These are phyloP conservation scores for Candida ipomoeae DNA, from an alignment of 805 yeast species.

Conservation along the genomic window DNA sequence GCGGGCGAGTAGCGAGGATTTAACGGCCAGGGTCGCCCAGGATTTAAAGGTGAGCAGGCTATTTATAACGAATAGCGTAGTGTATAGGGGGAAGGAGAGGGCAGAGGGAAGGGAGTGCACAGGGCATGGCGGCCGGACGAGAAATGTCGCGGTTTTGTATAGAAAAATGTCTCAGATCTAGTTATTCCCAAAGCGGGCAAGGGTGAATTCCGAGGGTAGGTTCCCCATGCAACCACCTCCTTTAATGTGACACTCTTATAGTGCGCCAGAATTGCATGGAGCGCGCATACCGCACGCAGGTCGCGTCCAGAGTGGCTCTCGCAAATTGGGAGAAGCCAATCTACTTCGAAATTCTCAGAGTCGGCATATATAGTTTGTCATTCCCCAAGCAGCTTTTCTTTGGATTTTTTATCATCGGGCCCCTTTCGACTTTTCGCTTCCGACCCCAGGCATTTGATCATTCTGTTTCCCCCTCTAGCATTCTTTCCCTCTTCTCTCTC, in stretches of 20 bases:
- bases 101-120: neutral
- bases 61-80: neutral
- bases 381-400: neutral
- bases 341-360: neutral
- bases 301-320: conserved; percentile 2
- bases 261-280: conserved; percentile 4
- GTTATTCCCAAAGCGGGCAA: conserved; percentile 1
- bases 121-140: neutral
- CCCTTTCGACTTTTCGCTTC: conserved; percentile 1
- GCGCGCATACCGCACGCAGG: conserved; percentile 4
- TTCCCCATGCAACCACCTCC: conserved; percentile 7
- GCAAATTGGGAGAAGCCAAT: neutral
- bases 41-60: neutral
- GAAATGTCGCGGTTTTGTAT: neutral
- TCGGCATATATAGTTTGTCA: neutral
- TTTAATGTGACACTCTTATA: conserved; percentile 2
- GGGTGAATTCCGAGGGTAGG: conserved; percentile 3
- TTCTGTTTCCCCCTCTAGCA: neutral
- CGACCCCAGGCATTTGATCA: neutral
- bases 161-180: conserved; percentile 4
- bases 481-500: conserved; percentile 1
- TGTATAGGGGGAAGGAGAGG: neutral
- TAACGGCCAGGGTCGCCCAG: neutral
- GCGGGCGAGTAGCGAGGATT: neutral
- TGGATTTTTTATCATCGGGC: conserved; percentile 5